Percentiles rank a stretch among this genome's conserved stretches.
phyloP scores from a whole-genome alignment of 176 grass and related monocot genomes.

The Carex myosuroides region DNA sequence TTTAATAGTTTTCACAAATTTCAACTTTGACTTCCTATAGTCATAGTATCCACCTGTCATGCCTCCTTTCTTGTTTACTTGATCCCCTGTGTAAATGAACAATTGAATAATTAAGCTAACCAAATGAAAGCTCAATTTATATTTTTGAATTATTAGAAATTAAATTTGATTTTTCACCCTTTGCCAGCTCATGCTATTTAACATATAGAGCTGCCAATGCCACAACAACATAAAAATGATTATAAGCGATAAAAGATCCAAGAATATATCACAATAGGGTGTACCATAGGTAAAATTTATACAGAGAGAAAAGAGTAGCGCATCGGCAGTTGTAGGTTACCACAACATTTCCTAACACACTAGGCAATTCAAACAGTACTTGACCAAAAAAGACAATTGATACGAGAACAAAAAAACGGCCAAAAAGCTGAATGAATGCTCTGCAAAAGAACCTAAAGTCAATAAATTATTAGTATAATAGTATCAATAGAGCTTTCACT shows the following conservation, averaged over 20 bases:
- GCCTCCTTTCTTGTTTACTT: constrained; percentile 91
- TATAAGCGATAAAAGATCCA: not conserved
- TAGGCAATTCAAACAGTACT: not conserved
- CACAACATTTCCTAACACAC: not conserved
- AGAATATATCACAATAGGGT: not conserved
- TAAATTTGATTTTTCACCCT: not conserved
- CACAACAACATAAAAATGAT: not conserved
- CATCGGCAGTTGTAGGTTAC: not conserved
- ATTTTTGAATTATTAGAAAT: not conserved
- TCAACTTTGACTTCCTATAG: constrained; percentile 82
- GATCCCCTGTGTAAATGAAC: constrained; percentile 62
- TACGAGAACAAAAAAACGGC: not conserved
- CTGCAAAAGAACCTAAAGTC: constrained; percentile 1
- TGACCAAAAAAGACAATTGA: not conserved
- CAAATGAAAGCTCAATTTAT: not conserved
- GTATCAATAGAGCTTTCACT: constrained; percentile 5
- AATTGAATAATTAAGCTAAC: constrained; percentile 14
- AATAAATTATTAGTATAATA: constrained; percentile 29
- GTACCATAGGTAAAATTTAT: not conserved
- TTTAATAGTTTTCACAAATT: constrained; percentile 79
- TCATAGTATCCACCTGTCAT: constrained; percentile 99
- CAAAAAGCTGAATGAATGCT: not conserved
- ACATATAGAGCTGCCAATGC: not conserved
- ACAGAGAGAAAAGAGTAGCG: not conserved
- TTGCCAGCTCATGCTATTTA: not conserved